These are phyloP conservation scores for Artomyces pyxidatus DNA, from an alignment of 768 basidiomycete genomes.

Conservation along the genomic window DNA sequence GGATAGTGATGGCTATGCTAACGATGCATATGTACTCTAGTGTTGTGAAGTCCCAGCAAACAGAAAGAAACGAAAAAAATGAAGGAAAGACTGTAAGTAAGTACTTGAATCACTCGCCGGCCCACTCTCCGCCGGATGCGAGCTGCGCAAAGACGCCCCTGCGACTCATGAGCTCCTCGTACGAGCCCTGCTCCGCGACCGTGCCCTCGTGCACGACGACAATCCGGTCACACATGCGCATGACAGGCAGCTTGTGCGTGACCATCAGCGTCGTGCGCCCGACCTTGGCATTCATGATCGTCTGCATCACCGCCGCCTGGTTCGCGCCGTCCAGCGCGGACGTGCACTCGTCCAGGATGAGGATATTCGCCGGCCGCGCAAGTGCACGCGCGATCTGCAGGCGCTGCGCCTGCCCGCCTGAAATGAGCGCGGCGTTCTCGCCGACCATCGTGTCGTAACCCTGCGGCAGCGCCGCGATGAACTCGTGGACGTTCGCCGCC, in stretches of 20 bases:
- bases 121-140: slow-evolving; percentile 73
- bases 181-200: slow-evolving; percentile 76
- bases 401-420: slow-evolving; percentile 92
- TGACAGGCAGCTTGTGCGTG: slow-evolving; percentile 86
- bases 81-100: background rate
- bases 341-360: slow-evolving; percentile 95
- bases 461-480: slow-evolving; percentile 67
- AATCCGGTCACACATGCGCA: slow-evolving; percentile 88
- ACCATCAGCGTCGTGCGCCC: slow-evolving; percentile 83
- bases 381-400: slow-evolving; percentile 91
- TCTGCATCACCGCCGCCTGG: slow-evolving; percentile 73
- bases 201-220: slow-evolving; percentile 69
- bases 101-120: slow-evolving; percentile 13
- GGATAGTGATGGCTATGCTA: too few relatives aligned
- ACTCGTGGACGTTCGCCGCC: slow-evolving; percentile 80
- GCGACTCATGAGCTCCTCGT: slow-evolving; percentile 56
- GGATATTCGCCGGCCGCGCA: slow-evolving; percentile 59
- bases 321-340: slow-evolving; percentile 82
- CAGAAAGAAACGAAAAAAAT: background rate
- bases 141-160: slow-evolving; percentile 70
- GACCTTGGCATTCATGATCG: slow-evolving; percentile 54
- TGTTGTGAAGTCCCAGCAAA: too few relatives aligned
- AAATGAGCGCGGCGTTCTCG: slow-evolving; percentile 83
- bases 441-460: slow-evolving; percentile 87
- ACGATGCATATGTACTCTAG: too few relatives aligned